Base-by-base conservation (phyloP, 192 early-diverging fungal genomes). In the Podila epicladia region DNA sequence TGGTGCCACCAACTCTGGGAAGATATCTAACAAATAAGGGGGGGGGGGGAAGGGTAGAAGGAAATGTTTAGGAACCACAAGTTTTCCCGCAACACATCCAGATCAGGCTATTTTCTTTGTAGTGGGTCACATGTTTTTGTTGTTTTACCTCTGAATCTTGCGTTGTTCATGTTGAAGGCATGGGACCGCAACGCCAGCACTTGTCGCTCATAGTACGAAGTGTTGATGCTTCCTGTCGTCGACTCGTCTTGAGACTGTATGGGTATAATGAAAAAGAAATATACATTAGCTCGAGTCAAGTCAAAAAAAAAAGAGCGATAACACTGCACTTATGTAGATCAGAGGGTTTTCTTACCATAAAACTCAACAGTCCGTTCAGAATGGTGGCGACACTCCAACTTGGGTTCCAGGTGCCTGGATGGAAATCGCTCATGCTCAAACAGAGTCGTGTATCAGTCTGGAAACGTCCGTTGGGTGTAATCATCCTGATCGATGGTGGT, bases 321-420 rank as follows among this genome's bases (percentile, higher is more conserved):
- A 11, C 32, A 31, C 9, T 13, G 17, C 19, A 26, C 19, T 13
- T 20, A 3, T 12, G n/a, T 31, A 7, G 19, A 71, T 37, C 35
- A 8, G 28, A 61, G 22, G 37, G 5, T 35, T 28, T 7, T 38
- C 58, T 65, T 55, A 96, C 94, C 98, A 99, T 99, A 79, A 99
- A 99, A 59, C 93, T 95, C 50, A 99, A 85, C 65, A 98, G 84
- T 13, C 98, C 98, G 60, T 93, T 98, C 49, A 99, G 84, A 63
- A 99, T 98, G 0, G 98, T 99, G 9, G 95, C 82, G 12, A 99
- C 98, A 64, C 93, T 95, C 98, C 98, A 98, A 61, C 94, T 93
- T 8, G 97, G 97, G 73, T 98, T 99, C 97, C 97, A 99, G 38
- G 93, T 86, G 77, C 90, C 91, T 35, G 93, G 94, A 71, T 95